phyloP scores from a whole-genome alignment of 768 basidiomycete genomes.

The Galerina marginata region DNA sequence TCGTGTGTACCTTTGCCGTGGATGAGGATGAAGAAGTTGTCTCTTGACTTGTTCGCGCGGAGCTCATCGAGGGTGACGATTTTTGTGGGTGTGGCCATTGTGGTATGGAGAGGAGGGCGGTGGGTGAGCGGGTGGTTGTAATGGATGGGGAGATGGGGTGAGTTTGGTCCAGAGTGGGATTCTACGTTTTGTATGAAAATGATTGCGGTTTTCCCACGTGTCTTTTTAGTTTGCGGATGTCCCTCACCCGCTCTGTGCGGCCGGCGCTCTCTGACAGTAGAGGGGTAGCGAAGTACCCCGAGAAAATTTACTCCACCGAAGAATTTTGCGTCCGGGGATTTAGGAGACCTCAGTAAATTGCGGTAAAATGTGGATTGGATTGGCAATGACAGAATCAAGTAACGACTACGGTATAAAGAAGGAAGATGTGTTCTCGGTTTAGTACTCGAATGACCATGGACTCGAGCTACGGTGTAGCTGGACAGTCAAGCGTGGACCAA shows the following conservation, averaged over 20 bases:
- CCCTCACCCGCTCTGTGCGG: no score
- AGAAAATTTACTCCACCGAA: neutral
- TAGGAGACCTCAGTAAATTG: conserved; percentile 10
- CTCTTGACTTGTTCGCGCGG: conserved; percentile 74
- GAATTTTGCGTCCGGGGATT: neutral
- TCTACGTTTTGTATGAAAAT: conserved; percentile 15
- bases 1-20: conserved; percentile 76
- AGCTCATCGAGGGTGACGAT: conserved; percentile 76
- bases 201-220: conserved; percentile 22
- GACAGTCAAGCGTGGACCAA: conserved; percentile 82
- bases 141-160: conserved; percentile 28
- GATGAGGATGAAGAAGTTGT: conserved; percentile 81
- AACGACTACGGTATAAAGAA: neutral
- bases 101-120: conserved; percentile 21
- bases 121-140: conserved; percentile 30
- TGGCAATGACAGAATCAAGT: neutral
- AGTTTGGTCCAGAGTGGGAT: conserved; percentile 14
- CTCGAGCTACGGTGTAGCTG: conserved; percentile 44
- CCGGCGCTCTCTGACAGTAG: no score
- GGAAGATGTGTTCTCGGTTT: conserved; percentile 59
- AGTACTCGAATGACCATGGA: conserved; percentile 79
- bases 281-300: conserved; percentile 2
- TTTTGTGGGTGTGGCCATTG: conserved; percentile 50
- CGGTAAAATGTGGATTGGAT: neutral
- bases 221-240: neutral